Conservation (phyloP, 1,284 basidiomycete species). For the Cryptococcus sp. region DNA sequence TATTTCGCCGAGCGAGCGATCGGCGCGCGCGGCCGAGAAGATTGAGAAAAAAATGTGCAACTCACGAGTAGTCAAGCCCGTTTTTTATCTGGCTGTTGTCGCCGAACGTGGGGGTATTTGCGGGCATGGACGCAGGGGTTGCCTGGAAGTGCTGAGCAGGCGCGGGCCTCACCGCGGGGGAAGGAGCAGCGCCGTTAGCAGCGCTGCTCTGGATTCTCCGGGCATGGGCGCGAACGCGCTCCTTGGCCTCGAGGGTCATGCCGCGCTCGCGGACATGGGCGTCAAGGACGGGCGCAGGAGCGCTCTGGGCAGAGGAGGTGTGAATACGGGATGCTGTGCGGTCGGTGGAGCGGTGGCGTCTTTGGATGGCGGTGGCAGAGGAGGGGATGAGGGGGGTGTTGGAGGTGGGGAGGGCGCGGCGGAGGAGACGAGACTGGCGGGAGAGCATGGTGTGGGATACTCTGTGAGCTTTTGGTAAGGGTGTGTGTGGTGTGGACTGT, state of each 20-base stretch:
- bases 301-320: constrained; percentile 32
- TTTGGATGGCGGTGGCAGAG: constrained; percentile 9
- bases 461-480: constrained; percentile 16
- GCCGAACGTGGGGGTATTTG: constrained; percentile 29
- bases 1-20: neutral
- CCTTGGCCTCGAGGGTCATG: constrained; percentile 50
- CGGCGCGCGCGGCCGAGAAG: neutral
- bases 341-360: constrained; percentile 29
- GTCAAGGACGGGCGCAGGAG: constrained; percentile 12
- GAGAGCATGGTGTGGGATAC: constrained; percentile 29
- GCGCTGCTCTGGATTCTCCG: constrained; percentile 66
- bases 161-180: constrained; percentile 49
- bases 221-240: constrained; percentile 64
- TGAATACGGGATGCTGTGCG: constrained; percentile 20
- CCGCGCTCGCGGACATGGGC: constrained; percentile 24
- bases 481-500: neutral
- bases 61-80: constrained; percentile 46
- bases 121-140: constrained; percentile 36
- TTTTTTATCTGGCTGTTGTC: constrained; percentile 25
- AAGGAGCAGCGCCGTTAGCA: constrained; percentile 56
- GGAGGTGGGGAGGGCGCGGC: constrained; percentile 16
- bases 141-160: constrained; percentile 49
- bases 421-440: constrained; percentile 33
- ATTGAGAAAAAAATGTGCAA: neutral
- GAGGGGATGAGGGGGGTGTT: constrained; percentile 15